These are phyloP conservation scores for Lactifluus pinguis DNA, from an alignment of 768 basidiomycete genomes.

Conservation along the genomic window DNA sequence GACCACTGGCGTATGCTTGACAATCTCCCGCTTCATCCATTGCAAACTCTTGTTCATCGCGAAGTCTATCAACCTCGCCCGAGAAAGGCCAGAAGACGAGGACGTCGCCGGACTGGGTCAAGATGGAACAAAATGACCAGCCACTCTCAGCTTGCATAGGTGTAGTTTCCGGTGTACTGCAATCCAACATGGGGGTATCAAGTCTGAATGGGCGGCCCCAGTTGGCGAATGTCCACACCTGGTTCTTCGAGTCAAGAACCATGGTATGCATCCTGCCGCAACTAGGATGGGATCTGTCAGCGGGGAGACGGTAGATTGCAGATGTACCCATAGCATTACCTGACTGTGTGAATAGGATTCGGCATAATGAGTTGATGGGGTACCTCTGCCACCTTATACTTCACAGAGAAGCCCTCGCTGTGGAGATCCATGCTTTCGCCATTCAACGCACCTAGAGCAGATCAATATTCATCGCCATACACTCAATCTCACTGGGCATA, in stretches of 20 bases:
- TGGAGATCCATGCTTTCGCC: slow-evolving; percentile 33
- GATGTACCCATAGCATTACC: slow-evolving; percentile 33
- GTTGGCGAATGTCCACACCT: slow-evolving; percentile 65
- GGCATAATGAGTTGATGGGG: slow-evolving; percentile 58
- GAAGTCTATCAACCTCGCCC: slow-evolving; percentile 32
- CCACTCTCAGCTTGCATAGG: slow-evolving; percentile 68
- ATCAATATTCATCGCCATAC: neutral
- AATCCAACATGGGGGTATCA: slow-evolving; percentile 30
- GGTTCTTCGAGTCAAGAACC: slow-evolving; percentile 46
- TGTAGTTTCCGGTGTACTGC: slow-evolving; percentile 36
- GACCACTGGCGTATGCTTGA: slow-evolving; percentile 26
- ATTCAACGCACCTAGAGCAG: slow-evolving; percentile 48
- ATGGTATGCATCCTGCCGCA: slow-evolving; percentile 71
- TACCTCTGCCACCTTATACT: slow-evolving; percentile 38
- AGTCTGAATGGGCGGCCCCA: slow-evolving; percentile 77
- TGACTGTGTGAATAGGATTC: slow-evolving; percentile 49
- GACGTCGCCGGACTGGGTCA: slow-evolving; percentile 64
- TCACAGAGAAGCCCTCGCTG: slow-evolving; percentile 48
- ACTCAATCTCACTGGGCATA: slow-evolving; percentile 25
- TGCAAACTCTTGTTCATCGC: slow-evolving; percentile 32
- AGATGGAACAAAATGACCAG: slow-evolving; percentile 68
- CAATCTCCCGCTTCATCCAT: slow-evolving; percentile 39
- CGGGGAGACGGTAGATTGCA: neutral
- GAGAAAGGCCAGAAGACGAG: slow-evolving; percentile 67
- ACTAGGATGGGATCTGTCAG: slow-evolving; percentile 30